Conservation (phyloP, 1,139 yeast species). For the Zygoascus hellenicus region DNA sequence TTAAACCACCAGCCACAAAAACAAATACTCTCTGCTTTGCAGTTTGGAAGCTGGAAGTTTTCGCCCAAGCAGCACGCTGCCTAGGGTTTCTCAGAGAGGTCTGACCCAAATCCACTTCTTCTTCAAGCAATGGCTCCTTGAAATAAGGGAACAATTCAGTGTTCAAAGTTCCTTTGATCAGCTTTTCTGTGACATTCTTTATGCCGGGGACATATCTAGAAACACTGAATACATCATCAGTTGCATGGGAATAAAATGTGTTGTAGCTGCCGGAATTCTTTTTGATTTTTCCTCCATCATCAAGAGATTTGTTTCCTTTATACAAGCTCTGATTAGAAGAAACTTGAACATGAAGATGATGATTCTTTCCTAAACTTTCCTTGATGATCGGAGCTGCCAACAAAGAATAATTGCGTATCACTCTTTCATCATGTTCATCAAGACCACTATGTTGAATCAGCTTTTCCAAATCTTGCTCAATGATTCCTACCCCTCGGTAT, state of each 20-base stretch:
- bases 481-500: slow-evolving; percentile 71
- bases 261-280: slow-evolving; percentile 25
- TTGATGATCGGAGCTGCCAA: slow-evolving; percentile 68
- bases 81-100: slow-evolving; percentile 63
- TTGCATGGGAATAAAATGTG: slow-evolving; percentile 55
- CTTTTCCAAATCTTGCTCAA: slow-evolving; percentile 67
- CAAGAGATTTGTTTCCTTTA: slow-evolving; percentile 5
- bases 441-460: slow-evolving; percentile 66
- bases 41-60: slow-evolving; percentile 41
- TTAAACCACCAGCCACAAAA: slow-evolving; percentile 82
- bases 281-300: slow-evolving; percentile 22
- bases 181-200: slow-evolving; percentile 50
- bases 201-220: slow-evolving; percentile 74
- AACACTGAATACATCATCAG: slow-evolving; percentile 64
- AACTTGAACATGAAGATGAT: slow-evolving; percentile 3
- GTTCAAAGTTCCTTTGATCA: slow-evolving; percentile 46
- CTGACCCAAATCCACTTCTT: slow-evolving; percentile 36
- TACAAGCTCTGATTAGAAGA: slow-evolving; percentile 1
- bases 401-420: slow-evolving; percentile 59
- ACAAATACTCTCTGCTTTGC: slow-evolving; percentile 69
- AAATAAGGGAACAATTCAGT: slow-evolving; percentile 64
- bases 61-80: slow-evolving; percentile 81
- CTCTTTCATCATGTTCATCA: slow-evolving; percentile 50
- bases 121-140: slow-evolving; percentile 64
- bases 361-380: slow-evolving; percentile 21